A percentile compares a stretch with the other conserved stretches of the same genome.
phyloP scores from a whole-genome alignment of 768 basidiomycete species.

The Lentinula detonsa region DNA sequence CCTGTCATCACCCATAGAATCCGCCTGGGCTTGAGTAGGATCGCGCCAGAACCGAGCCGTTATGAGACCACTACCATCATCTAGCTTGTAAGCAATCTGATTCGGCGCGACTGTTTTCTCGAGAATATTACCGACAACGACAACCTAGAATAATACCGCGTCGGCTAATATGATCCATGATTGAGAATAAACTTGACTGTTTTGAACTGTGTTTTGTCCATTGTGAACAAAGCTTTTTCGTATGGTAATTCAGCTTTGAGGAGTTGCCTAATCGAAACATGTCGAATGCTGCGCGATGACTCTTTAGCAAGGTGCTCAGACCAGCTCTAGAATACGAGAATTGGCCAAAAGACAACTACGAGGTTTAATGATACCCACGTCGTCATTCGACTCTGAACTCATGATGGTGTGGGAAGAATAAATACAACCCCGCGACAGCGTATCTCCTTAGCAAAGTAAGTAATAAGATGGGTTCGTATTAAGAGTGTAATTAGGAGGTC shows the following conservation, averaged over 20 bases:
- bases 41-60: conserved; percentile 1
- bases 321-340: background rate
- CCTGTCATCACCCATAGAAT: background rate
- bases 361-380: no score
- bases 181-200: conserved; percentile 1
- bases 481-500: no score
- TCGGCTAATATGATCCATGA: no score
- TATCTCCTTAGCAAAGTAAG: no score
- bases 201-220: conserved; percentile 15
- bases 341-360: background rate
- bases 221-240: conserved; percentile 12
- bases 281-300: background rate
- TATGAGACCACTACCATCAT: background rate
- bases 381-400: no score
- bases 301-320: background rate
- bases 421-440: no score
- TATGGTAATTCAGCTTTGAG: background rate
- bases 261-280: background rate
- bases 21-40: background rate
- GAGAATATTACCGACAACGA: background rate
- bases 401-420: no score
- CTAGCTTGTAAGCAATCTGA: background rate
- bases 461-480: no score
- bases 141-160: background rate
- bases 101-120: background rate